Base-by-base conservation (phyloP, 129 eudicot species). In the Helianthus annuus region DNA sequence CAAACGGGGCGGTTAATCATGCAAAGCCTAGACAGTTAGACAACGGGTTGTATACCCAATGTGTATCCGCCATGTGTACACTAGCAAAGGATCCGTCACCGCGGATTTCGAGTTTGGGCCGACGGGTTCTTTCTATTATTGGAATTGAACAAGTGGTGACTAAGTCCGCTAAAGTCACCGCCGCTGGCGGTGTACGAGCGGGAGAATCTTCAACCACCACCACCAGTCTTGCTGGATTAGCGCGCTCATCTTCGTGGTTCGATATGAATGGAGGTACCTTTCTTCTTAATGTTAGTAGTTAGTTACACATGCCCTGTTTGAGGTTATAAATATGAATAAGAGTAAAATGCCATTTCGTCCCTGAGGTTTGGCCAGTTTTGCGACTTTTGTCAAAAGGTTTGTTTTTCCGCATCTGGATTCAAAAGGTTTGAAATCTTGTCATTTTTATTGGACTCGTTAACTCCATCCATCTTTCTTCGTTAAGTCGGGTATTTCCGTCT, bases 41-140 rank as follows among this genome's bases (percentile, higher is more conserved):
- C 79, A 94, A 83, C 71, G 96, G 81, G 15, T 71, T 90, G 34
- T 94, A 90, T 85, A 88, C 92, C 46, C 96, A 88, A 63, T 94
- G 96, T 79, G 91, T 94, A 16, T 88, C 91, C 29, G 91, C 93
- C 51, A 90, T 94, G 97, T 90, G 88, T 76, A 82, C 92, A 46
- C 66, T 94, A 74, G 99, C 99, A 4, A 94, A 90, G 75, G 99
- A 94, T 61, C 96, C 99, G 10, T 94, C 99, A 34, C 96, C 97
- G 12, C 88, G 88, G 8, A 89, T 94, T 49, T 80, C 99, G 11
- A 68, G 79, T 61, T 87, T 94, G 74, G 99, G 99, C 8, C 80
- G 91, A 12, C 77, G 96, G 39, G 93, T 94, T 34, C 86, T 94
- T 64, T 83, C 97, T 3, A 83, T 88, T 52, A 90, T 94, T 61